Conservation (phyloP, 345 rosid genomes). For the Leavenworthia alabamica region DNA sequence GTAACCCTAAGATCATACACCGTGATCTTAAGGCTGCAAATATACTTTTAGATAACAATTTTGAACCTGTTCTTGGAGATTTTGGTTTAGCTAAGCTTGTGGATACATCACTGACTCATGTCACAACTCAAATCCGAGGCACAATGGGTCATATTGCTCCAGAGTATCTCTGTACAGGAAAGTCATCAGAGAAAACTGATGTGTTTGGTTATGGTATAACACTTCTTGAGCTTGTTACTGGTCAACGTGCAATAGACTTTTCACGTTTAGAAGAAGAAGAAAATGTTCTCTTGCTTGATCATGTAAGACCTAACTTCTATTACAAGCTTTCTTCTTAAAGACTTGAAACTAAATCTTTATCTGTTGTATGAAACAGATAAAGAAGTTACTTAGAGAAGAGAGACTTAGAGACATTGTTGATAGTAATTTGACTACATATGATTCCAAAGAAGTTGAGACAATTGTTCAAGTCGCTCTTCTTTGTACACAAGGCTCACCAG, state of each 20-base stretch:
- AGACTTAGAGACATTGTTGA: conserved; percentile 76
- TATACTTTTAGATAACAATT: conserved; percentile 64
- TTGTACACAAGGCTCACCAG: conserved; percentile 71
- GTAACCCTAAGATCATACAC: conserved; percentile 84
- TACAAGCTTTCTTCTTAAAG: not conserved
- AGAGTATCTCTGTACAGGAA: conserved; percentile 79
- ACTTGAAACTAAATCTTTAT: not conserved
- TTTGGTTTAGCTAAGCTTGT: conserved; percentile 72
- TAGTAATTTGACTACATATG: conserved; percentile 44
- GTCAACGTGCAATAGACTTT: conserved; percentile 84
- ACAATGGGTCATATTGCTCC: conserved; percentile 97
- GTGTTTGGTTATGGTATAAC: conserved; percentile 88
- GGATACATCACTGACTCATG: conserved; percentile 61
- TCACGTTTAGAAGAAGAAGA: conserved; percentile 85
- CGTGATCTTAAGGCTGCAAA: conserved; percentile 90
- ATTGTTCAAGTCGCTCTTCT: conserved; percentile 74
- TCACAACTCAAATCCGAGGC: conserved; percentile 86
- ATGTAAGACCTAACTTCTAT: conserved; percentile 42
- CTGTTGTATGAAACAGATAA: conserved; percentile 43
- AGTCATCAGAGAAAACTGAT: conserved; percentile 80
- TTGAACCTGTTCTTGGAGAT: conserved; percentile 86
- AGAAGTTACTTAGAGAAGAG: conserved; percentile 61
- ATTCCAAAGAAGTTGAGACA: conserved; percentile 58
- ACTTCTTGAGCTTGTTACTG: conserved; percentile 83
- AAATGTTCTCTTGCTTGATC: conserved; percentile 84